These are phyloP conservation scores for Rhynchospora tenuis DNA, from an alignment of 176 grass and related monocot genomes.

Conservation along the genomic window DNA sequence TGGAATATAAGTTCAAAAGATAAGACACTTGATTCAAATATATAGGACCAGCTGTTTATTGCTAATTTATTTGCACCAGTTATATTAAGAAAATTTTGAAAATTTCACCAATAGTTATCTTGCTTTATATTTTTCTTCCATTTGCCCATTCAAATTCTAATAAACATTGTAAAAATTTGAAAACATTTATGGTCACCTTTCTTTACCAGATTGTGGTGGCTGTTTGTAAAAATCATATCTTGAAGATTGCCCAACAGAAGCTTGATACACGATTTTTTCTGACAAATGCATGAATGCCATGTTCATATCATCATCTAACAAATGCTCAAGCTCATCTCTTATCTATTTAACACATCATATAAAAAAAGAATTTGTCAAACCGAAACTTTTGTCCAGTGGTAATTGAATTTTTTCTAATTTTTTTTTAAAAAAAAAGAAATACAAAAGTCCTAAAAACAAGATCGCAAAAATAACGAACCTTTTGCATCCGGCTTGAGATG, in stretches of 20 bases:
- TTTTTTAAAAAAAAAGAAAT: background rate
- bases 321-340: constrained; percentile 62
- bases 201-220: constrained; percentile 5
- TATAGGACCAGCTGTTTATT: too few species aligned
- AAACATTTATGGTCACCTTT: too few species aligned
- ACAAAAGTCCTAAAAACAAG: background rate
- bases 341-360: constrained; percentile 26
- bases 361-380: background rate
- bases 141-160: background rate
- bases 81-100: background rate
- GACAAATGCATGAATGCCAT: constrained; percentile 64
- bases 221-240: constrained; percentile 11
- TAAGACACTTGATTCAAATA: background rate
- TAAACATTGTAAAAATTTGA: background rate
- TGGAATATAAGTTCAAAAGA: background rate
- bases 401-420: constrained; percentile 34
- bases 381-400: background rate
- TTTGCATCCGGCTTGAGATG: constrained; percentile 59
- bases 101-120: background rate
- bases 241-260: constrained; percentile 9
- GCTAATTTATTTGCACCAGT: background rate
- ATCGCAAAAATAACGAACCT: constrained; percentile 22
- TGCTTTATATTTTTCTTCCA: background rate
- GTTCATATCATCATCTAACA: constrained; percentile 59
- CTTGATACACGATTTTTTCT: constrained; percentile 45